A percentile compares a stretch with the other conserved stretches of the same genome.
phyloP scores from a whole-genome alignment of 352 stramenopile genomes.

The Hyaloperonospora arabidopsidis region DNA sequence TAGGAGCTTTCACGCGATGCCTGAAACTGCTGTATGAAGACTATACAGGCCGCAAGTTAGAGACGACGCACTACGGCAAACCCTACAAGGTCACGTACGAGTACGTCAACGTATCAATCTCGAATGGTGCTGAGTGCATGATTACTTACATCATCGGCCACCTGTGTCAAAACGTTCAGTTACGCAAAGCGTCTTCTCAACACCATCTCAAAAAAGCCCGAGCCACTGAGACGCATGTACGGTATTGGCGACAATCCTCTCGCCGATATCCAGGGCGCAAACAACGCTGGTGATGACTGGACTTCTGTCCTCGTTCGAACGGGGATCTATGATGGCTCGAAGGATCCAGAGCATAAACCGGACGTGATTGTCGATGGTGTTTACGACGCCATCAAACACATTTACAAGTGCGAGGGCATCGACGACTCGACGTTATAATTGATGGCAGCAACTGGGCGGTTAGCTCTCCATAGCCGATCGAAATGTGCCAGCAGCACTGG shows the following conservation, averaged over 20 bases:
- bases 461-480: neutral
- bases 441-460: neutral
- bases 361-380: slow-evolving; percentile 60
- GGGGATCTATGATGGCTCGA: slow-evolving; percentile 71
- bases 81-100: slow-evolving; percentile 78
- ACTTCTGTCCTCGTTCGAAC: slow-evolving; percentile 82
- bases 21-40: slow-evolving; percentile 70
- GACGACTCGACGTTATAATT: slow-evolving; percentile 34
- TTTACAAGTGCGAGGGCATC: slow-evolving; percentile 56
- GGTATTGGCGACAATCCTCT: slow-evolving; percentile 86
- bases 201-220: slow-evolving; percentile 33
- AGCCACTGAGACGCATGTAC: slow-evolving; percentile 62
- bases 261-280: slow-evolving; percentile 82
- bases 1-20: slow-evolving; percentile 69
- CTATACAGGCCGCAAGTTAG: slow-evolving; percentile 46
- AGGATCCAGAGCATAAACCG: slow-evolving; percentile 50
- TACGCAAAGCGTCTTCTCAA: slow-evolving; percentile 67
- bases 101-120: slow-evolving; percentile 28
- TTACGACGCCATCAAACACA: slow-evolving; percentile 69
- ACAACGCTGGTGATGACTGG: slow-evolving; percentile 76
- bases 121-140: neutral
- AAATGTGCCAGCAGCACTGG: neutral
- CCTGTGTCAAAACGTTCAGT: slow-evolving; percentile 19
- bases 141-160: neutral
- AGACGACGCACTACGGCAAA: slow-evolving; percentile 81